phyloP scores from a whole-genome alignment of 208 protist genomes.

The Kentomonas sorsogonicus region DNA sequence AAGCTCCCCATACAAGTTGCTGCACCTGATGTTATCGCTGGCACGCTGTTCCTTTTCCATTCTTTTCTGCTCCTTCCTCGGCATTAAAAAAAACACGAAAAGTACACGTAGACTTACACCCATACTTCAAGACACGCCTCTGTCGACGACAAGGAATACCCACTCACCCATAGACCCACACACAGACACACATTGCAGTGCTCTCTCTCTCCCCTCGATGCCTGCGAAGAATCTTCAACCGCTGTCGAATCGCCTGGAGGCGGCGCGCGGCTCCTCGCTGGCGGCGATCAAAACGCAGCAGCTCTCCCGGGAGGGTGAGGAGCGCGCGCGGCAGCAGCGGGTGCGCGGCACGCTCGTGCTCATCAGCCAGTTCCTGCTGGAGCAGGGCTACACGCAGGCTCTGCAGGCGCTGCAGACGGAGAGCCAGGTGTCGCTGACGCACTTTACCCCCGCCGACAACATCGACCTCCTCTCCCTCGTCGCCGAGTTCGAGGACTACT shows the following conservation, averaged over 20 bases:
- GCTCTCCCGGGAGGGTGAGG: conserved; percentile 77
- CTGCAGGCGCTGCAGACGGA: conserved; percentile 81
- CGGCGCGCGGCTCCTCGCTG: conserved; percentile 56
- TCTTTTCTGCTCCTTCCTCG: no score
- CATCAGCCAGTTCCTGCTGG: conserved; percentile 75
- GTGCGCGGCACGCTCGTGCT: conserved; percentile 78
- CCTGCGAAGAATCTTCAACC: conserved; percentile 50
- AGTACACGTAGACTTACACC: no score
- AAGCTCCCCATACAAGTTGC: no score
- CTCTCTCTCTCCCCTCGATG: no score
- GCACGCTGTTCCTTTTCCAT: background rate
- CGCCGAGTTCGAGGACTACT: conserved; percentile 86
- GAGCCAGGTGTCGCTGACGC: conserved; percentile 58
- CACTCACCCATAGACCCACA: background rate
- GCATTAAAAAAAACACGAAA: no score
- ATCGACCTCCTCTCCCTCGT: conserved; percentile 81
- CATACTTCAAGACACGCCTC: no score
- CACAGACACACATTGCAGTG: no score
- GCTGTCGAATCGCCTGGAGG: conserved; percentile 55
- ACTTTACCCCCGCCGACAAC: conserved; percentile 81
- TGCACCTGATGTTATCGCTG: background rate
- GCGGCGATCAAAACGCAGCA: conserved; percentile 77
- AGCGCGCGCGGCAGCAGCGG: conserved; percentile 57
- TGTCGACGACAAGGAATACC: no score
- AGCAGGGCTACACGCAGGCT: conserved; percentile 73